Evolutionary conservation across 2,329 filamentous ascomycete genomes (phyloP).

Genomic region (Epichloe glyceriae): DNA sequence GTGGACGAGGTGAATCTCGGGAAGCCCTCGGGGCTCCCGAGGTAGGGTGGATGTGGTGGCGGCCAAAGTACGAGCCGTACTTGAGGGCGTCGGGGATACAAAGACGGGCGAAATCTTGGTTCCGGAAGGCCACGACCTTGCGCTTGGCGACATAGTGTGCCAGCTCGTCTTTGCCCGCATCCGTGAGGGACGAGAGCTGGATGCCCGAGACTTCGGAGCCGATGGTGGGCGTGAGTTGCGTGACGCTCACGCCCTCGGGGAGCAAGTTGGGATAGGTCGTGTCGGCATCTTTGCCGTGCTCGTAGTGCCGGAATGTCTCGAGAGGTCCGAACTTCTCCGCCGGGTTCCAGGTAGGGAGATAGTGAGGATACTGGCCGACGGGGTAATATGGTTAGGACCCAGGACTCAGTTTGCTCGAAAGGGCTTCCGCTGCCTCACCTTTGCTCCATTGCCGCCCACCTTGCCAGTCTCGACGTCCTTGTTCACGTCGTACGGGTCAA

Average conservation of each 20-base stretch:
- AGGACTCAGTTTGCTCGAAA: not conserved
- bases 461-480: conserved; percentile 17
- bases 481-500: conserved; percentile 15
- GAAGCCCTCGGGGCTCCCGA: conserved; percentile 61
- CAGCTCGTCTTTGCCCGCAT: conserved; percentile 63
- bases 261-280: conserved; percentile 56
- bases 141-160: conserved; percentile 63
- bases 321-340: conserved; percentile 53
- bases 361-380: conserved; percentile 47
- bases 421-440: conserved; percentile 8
- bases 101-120: conserved; percentile 59
- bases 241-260: conserved; percentile 33
- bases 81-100: conserved; percentile 57
- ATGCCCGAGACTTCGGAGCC: conserved; percentile 60
- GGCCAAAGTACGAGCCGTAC: conserved; percentile 64
- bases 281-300: conserved; percentile 66
- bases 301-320: conserved; percentile 56
- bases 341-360: conserved; percentile 59
- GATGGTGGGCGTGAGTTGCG: conserved; percentile 58
- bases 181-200: conserved; percentile 54
- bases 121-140: conserved; percentile 67
- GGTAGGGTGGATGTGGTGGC: conserved; percentile 70
- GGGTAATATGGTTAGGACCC: not conserved
- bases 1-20: conserved; percentile 69
- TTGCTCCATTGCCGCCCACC: conserved; percentile 14